Evolutionary conservation across 2,329 filamentous ascomycete genomes (phyloP), one percentile per base, ranked within the genome.

Genomic region (Ophiostoma sp.): DNA sequence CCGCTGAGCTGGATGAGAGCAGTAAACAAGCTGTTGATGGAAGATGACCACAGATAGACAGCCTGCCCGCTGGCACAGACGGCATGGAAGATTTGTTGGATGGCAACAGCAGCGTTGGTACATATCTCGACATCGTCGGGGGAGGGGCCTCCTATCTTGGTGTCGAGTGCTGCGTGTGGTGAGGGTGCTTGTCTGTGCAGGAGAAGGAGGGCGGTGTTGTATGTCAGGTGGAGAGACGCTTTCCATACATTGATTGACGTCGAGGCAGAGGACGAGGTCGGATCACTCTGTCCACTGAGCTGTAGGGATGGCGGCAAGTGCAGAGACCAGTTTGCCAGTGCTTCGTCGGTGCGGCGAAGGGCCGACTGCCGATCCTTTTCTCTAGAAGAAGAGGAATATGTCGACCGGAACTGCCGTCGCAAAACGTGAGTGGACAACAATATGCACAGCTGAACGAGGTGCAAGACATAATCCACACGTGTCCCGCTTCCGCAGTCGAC

Each of bases 101-200:
- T 52, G 39, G 55, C 55, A 1, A 63, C 57, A 36, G 69, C 69
- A 9, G 55, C 69, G 28, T 63, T 63, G 19, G 69, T 63, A 57
- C 69, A 70, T 36, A 70, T 70, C 22, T 70, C 69, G 11, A 63
- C 19, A 19, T 71, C 69, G 55, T 50, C 69, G 1, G 52, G 9
- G 9, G 50, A 36, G 17, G 64, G 39, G 1, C 11, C 7, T 6
- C 6, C 11, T 2, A 19, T 19, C 22, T 42, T 42, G 19, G 3
- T 42, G n/a, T 64, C 59, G 33, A 15, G 12, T 6, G 59, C 19
- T 6, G 59, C 33, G 2, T 64, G 59, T 5, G 69, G 39, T 0
- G 33, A 42, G 1, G 52, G 52, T 11, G 50, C 17, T 15, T 42
- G 69, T 7, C 69, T 55, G 52, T 70, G 69, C 12, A 70, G 22